Evolutionary conservation across 2,329 filamentous ascomycete species (phyloP).

Genomic region (Fusarium gaditjirri): DNA sequence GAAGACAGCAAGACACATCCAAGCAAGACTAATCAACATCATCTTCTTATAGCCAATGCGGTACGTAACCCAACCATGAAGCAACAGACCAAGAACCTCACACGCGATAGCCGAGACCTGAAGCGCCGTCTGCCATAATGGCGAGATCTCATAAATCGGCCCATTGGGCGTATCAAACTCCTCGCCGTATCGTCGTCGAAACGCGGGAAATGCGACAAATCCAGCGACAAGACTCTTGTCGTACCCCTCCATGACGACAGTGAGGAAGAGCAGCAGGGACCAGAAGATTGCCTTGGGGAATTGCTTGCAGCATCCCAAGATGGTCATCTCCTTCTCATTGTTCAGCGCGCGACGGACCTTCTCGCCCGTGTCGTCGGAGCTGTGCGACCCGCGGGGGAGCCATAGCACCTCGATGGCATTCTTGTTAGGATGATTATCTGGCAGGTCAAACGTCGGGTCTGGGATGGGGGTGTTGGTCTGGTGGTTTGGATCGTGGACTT

Average conservation of each 20-base stretch:
- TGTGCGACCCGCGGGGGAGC: constrained; percentile 34
- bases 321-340: constrained; percentile 36
- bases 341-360: constrained; percentile 32
- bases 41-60: constrained; percentile 51
- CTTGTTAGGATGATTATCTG: constrained; percentile 28
- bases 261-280: constrained; percentile 35
- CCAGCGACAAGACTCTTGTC: constrained; percentile 30
- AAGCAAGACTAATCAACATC: constrained; percentile 50
- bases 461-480: constrained; percentile 2
- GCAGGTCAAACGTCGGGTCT: constrained; percentile 20
- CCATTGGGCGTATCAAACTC: constrained; percentile 11
- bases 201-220: constrained; percentile 30
- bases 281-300: constrained; percentile 39
- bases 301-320: constrained; percentile 21
- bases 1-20: constrained; percentile 52
- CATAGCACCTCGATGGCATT: constrained; percentile 31
- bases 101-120: constrained; percentile 19
- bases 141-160: constrained; percentile 25
- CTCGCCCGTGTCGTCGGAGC: constrained; percentile 34
- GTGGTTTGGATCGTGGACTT: constrained; percentile 21
- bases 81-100: constrained; percentile 50
- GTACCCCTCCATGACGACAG: constrained; percentile 40
- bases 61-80: constrained; percentile 54
- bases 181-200: constrained; percentile 44
- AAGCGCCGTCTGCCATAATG: constrained; percentile 15